Base-by-base conservation (phyloP, 371 early-diverging fungal species). In the Zychaea mexicana region DNA sequence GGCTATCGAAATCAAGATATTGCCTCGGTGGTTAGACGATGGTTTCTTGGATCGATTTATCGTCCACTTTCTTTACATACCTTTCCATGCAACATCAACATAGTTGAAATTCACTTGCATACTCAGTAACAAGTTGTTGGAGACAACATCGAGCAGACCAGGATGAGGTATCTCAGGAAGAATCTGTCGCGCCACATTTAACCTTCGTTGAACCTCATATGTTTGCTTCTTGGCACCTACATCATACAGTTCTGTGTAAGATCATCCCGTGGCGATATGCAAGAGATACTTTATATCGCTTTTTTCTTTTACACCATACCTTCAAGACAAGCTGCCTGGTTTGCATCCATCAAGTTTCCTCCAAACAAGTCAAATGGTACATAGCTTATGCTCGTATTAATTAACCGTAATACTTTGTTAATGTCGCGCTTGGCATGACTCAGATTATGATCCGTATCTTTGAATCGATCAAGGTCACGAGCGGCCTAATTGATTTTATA, bases 151-250 rank as follows among this genome's bases (percentile, higher is more conserved):
- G 27, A 78, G 56, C 21, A 71, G 68, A 26, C 62, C 74, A 38
- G 81, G 76, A 33, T 76, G 64, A 32, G 81, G 81, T 3, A 81
- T 73, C 39, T 81, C 81, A 3, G 81, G 81, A 38, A 81, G 53
- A 4, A 68, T 52, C 19, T 71, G 71, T 8, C 81, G 69, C 0
- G 70, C 76, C 17, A 62, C 24, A 57, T 81, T 76, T 27, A 81
- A 38, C n/a, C 70, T 47, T 27, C 72, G 64, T 47, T 81, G 78
- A 21, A 69, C 69, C 26, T 71, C 73, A 61, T 68, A 74, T 10
- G 70, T 64, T 28, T 66, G 66, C 52, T 68, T 58, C 45, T 39
- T 26, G 5, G 33, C 57, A 6, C 42, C 49, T 52, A 54, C 26
- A 13, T 31, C 24, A n/a, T 33, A 39, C 10, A 54, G 22, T 31